Percentiles rank a stretch among this genome's conserved stretches.
phyloP scores from a whole-genome alignment of 2,329 filamentous ascomycete species.

The Diaporthe sp. region DNA sequence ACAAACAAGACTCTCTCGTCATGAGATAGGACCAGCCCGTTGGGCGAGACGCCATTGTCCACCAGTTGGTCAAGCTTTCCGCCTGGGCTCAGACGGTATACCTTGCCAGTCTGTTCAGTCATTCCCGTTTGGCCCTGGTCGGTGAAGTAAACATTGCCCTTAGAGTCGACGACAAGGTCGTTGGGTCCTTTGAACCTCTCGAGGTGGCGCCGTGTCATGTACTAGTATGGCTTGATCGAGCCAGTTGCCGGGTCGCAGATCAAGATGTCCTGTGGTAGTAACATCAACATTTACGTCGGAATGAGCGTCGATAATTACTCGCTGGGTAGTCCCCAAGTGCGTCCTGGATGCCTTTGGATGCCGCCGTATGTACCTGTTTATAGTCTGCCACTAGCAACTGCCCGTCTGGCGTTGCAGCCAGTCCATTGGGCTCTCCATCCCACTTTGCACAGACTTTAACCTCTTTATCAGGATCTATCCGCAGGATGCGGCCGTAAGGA shows the following conservation, averaged over 20 bases:
- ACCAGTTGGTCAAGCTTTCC: neutral
- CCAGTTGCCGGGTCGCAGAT: neutral
- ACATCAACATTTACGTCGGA: neutral
- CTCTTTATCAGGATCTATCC: neutral
- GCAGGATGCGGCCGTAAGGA: neutral
- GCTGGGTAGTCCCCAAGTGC: neutral
- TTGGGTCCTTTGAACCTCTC: conserved; percentile 16
- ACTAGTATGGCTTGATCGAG: neutral
- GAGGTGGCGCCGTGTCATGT: conserved; percentile 10
- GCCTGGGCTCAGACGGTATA: neutral
- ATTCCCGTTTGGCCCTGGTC: conserved; percentile 11
- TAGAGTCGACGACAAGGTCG: conserved; percentile 4
- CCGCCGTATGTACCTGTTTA: neutral
- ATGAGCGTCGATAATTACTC: neutral
- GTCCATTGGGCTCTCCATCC: conserved; percentile 8
- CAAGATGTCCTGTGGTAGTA: neutral
- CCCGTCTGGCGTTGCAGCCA: neutral
- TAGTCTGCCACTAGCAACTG: conserved; percentile 11
- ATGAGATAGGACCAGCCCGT: neutral
- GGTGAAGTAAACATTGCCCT: neutral
- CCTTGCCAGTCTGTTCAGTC: conserved; percentile 6
- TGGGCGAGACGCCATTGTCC: conserved; percentile 2
- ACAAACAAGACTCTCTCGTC: conserved; percentile 11
- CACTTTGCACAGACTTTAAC: conserved; percentile 1
- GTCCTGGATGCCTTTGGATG: neutral